A percentile compares a stretch with the other conserved stretches of the same genome.
Conservation (phyloP, 495 filamentous ascomycete species). For the Amniculicola lignicola region DNA sequence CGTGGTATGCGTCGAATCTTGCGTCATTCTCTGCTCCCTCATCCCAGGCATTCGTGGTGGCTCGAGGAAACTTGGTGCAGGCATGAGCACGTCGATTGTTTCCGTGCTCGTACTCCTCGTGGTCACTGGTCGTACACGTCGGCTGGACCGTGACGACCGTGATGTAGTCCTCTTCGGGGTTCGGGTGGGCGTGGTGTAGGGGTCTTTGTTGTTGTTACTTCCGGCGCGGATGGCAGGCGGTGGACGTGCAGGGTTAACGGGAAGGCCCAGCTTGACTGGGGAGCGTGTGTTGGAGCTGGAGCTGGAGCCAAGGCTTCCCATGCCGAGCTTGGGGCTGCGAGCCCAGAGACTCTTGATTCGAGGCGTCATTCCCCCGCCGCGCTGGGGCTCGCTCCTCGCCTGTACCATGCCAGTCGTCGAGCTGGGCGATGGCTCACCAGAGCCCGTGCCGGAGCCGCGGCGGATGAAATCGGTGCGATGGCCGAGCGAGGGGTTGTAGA, state of each 20-base stretch:
- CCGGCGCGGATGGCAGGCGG: conserved; percentile 18
- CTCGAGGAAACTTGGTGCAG: conserved; percentile 29
- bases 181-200: conserved; percentile 40
- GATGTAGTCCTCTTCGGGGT: conserved; percentile 8
- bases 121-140: conserved; percentile 1
- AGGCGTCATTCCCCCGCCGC: conserved; percentile 34
- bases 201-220: conserved; percentile 34
- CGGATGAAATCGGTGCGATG: conserved; percentile 61
- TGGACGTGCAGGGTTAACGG: not conserved
- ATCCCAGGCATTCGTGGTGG: conserved; percentile 21
- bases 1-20: conserved; percentile 48
- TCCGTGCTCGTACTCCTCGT: conserved; percentile 31
- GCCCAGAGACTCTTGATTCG: conserved; percentile 25
- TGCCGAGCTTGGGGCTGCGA: conserved; percentile 17
- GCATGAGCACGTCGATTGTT: conserved; percentile 44
- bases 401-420: conserved; percentile 18
- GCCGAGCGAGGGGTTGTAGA: conserved; percentile 46
- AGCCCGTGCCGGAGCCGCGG: conserved; percentile 17
- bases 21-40: conserved; percentile 39
- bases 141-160: not conserved
- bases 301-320: not conserved
- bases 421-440: conserved; percentile 7
- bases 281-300: not conserved
- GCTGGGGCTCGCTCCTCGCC: not conserved
- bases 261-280: no score